phyloP scores from a whole-genome alignment of 2,329 filamentous ascomycete species.

The Chrysoporthe deuterocubensis region DNA sequence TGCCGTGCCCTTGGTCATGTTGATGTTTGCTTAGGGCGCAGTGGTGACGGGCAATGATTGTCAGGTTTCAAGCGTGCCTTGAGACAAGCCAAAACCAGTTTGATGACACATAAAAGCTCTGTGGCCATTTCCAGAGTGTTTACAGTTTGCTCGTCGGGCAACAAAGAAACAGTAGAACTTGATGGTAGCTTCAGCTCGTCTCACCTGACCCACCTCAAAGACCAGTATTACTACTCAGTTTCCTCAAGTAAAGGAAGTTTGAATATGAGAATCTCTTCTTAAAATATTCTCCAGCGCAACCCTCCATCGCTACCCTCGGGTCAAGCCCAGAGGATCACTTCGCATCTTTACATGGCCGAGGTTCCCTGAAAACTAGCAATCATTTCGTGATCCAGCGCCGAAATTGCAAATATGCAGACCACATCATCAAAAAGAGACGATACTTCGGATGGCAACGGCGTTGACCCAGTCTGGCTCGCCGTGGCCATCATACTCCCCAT shows the following conservation, averaged over 20 bases:
- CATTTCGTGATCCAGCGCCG: neutral
- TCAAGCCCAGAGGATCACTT: too few species aligned
- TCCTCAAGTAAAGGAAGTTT: neutral
- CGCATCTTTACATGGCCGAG: neutral
- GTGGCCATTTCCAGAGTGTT: neutral
- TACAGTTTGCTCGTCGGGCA: neutral
- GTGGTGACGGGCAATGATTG: neutral
- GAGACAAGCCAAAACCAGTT: slow-evolving; percentile 1
- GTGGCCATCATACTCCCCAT: slow-evolving; percentile 22
- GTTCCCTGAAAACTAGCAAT: neutral
- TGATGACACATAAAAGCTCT: neutral
- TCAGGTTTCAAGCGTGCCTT: neutral
- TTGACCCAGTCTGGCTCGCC: slow-evolving; percentile 21
- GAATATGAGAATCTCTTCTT: neutral
- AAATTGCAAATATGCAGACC: slow-evolving; percentile 1
- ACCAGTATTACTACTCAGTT: neutral
- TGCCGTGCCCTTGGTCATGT: neutral
- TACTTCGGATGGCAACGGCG: slow-evolving; percentile 8
- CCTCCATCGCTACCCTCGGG: neutral
- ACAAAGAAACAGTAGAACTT: neutral
- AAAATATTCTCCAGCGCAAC: too few species aligned
- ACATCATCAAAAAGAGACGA: slow-evolving; percentile 10
- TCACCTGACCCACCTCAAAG: neutral
- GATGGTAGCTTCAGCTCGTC: neutral
- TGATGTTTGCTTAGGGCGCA: slow-evolving; percentile 4